Evolutionary conservation across 345 rosid genomes (phyloP), one percentile per base, ranked within the genome.

Genomic region (Gossypium australe): DNA sequence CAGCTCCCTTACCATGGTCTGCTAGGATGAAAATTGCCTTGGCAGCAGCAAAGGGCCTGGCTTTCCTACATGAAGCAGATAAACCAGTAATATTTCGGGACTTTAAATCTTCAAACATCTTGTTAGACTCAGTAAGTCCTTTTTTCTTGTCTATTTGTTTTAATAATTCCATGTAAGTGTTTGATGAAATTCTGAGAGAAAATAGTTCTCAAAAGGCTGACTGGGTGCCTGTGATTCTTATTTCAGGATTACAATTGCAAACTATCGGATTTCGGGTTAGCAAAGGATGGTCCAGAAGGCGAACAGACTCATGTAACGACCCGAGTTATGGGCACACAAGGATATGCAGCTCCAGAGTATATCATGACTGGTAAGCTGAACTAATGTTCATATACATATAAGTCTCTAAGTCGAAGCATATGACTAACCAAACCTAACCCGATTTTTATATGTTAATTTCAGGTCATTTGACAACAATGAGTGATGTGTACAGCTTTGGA

Each of bases 31-130:
- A 86, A 73, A 87, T 93, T 59, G 93, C 89, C 1, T 55, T 89
- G 20, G 97, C 89, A 76, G 97, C 98, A 2, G 98, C 98, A 2
- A 88, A 86, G 76, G 97, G 98, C 27, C 78, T 93, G 16, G 94
- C 88, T 43, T 91, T 93, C 78, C 92, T 93, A n/a, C 98, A 93
- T 71, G 90, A 83, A 76, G 83, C 78, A n/a, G 89, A 91, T 49
- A 88, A 84, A 74, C 97, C 93, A 2, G 92, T 93, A 27, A 93
- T 91, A 53, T 89, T 77, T 78, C 64, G 97, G n/a, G 97, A 93
- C 80, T 91, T 91, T 24, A 93, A 93, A 72, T 73, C 98, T 73
- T 91, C 97, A 6, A 91, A 93, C 67, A 83, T 93, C 68, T 72
- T 91, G 58, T 22, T 93, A 56, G 94, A 93, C 77, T 72, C 89